Evolutionary conservation across 2,329 filamentous ascomycete species (phyloP).

Genomic region (Epichloe baconii): DNA sequence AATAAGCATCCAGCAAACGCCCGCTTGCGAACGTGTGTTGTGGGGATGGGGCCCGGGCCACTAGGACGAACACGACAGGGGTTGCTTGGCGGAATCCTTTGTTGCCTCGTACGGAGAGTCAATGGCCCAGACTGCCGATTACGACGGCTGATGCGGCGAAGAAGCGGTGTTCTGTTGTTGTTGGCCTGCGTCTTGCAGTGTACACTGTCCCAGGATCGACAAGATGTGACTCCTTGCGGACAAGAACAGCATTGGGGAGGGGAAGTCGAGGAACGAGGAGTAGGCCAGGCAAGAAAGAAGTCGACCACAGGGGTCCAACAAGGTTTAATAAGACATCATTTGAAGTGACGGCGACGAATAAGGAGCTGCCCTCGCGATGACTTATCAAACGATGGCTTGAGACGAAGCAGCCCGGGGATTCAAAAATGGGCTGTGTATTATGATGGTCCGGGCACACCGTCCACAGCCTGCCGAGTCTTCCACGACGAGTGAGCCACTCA

Average conservation of each 20-base stretch:
- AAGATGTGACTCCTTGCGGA: too few relatives aligned
- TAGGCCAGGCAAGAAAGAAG: background rate
- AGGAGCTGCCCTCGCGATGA: background rate
- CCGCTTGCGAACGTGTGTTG: background rate
- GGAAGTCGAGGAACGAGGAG: too few relatives aligned
- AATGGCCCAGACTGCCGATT: background rate
- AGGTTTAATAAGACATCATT: background rate
- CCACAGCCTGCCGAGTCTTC: background rate
- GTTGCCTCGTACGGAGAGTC: background rate
- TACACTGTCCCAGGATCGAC: too few relatives aligned
- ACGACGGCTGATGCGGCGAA: conserved; percentile 4
- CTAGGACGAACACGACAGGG: background rate
- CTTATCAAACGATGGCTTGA: background rate
- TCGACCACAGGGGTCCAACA: conserved; percentile 1
- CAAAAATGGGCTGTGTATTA: too few relatives aligned
- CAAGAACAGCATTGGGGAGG: too few relatives aligned
- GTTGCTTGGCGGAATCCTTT: background rate
- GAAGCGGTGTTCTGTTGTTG: background rate
- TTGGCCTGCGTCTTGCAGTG: too few relatives aligned
- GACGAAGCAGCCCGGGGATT: background rate
- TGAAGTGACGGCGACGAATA: background rate
- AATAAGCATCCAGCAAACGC: background rate
- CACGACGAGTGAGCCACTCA: background rate
- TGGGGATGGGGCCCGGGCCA: background rate
- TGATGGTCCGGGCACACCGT: background rate